Base-by-base conservation (phyloP, 169 alveolate species). In the Condylostoma magnum region DNA sequence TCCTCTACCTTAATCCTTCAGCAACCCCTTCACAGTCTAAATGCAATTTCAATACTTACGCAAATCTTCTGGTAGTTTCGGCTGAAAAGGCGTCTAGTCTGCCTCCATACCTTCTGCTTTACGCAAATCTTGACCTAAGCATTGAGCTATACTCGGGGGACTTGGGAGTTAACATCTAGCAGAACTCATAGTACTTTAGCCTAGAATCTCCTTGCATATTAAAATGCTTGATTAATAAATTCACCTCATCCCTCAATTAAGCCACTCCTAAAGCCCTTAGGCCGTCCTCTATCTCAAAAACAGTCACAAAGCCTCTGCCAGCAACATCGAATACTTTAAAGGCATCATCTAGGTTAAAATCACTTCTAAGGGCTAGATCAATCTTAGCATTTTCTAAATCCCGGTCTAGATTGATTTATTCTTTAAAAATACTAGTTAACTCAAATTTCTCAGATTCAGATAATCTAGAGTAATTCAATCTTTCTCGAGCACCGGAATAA, bases 331-430 rank as follows among this genome's bases (percentile, higher is more conserved):
- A 72, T 33, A 78, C 47, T 36, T 83, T 87, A 65, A 90, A 90
- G 30, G 93, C 94, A 60, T 84, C 92, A 37, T 76, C 74, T 27
- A 85, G 65, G 68, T 82, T 84, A 83, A 90, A 90, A 37, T 90
- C 95, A 27, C 76, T 58, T 6, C 55, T 63, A 22, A 67, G 53
- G 20, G 91, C 66, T 22, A 90, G 84, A n/a, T 81, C 63, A 2
- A 66, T 51, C 63, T 81, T 78, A 20, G 72, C 67, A 31, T 68
- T 70, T 67, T 90, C 95, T 31, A 86, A 28, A 6, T 80, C 91
- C 20, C 84, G 67, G 53, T 83, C 86, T 36, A 66, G 10, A 20
- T 69, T 22, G 30, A 84, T 71, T 53, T 60, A 34, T 34, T 69
- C 66, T 22, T 30, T 53, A 3, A 84, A 70, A 6, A 66, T 68